These are phyloP conservation scores for Lentinula lateritia DNA, from an alignment of 768 basidiomycete genomes.

Conservation along the genomic window DNA sequence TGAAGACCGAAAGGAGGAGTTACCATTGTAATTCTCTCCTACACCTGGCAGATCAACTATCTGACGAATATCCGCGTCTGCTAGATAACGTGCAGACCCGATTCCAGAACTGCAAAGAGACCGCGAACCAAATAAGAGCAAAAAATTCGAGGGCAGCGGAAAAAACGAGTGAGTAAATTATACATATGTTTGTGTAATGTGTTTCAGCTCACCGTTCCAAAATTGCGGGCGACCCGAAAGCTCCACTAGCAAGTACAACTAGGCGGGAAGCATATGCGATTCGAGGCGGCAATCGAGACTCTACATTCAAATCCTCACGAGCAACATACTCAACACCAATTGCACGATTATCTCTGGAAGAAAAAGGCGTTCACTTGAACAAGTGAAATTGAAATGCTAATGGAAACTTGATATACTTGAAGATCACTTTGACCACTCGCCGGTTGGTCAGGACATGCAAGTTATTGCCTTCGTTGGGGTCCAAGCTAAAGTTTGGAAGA, in stretches of 20 bases:
- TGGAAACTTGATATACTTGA: slow-evolving; percentile 15
- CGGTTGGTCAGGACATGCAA: slow-evolving; percentile 13
- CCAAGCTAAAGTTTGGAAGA: slow-evolving; percentile 18
- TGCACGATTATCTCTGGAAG: slow-evolving; percentile 11
- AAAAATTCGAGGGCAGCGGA: neutral
- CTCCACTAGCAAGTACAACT: slow-evolving; percentile 24
- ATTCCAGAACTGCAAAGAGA: slow-evolving; percentile 38
- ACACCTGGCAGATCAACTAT: slow-evolving; percentile 48
- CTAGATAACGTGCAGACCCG: slow-evolving; percentile 33
- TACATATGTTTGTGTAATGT: neutral
- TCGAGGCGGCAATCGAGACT: neutral
- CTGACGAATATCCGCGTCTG: slow-evolving; percentile 27
- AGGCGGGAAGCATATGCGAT: slow-evolving; percentile 20
- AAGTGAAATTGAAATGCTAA: neutral
- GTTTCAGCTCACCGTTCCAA: slow-evolving; percentile 19
- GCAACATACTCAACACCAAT: slow-evolving; percentile 26
- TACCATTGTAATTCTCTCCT: slow-evolving; percentile 39
- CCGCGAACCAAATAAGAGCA: neutral
- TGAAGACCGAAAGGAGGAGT: neutral
- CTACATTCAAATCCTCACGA: slow-evolving; percentile 6
- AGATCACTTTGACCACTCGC: slow-evolving; percentile 22
- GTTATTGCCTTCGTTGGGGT: slow-evolving; percentile 1
- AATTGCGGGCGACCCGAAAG: slow-evolving; percentile 28
- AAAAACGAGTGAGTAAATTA: neutral
- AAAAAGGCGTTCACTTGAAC: neutral